Base-by-base conservation (phyloP, 2,329 filamentous ascomycete species). In the Sphaerulina vaccinii region DNA sequence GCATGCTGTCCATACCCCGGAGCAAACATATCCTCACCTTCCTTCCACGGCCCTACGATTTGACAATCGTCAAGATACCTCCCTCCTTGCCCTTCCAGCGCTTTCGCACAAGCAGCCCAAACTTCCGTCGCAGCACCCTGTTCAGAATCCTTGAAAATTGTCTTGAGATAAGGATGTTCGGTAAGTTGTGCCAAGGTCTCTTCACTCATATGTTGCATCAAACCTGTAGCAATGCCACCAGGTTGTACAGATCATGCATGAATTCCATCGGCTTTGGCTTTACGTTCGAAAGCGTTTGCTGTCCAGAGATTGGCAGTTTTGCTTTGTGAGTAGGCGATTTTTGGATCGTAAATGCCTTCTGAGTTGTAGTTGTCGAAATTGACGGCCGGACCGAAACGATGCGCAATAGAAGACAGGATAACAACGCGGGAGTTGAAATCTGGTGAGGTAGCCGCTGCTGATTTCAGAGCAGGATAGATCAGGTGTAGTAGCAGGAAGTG, bases 401-500 rank as follows among this genome's bases (percentile, higher is more conserved):
- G 79, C 1, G 59, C 75, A 1, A 68, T 58, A 1, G 73, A 76
- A 0, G 75, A 69, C 0, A 80, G 60, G 0, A 68, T 63, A 27
- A 82, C 70, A 2, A 81, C 73, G 2, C 79, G 70, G 0, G 75
- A 79, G n/a, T n/a, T n/a, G n/a, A n/a, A n/a, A n/a, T n/a, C n/a
- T 3, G 71, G 61, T 45, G 74, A 77, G 0, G 62, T 56, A 0
- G 72, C 62, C 0, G 70, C 73, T 0, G 70, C 58, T 3, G 70
- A 68, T 0, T 67, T 56, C 9, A 82, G 63, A 0, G 71, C 61
- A 0, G 76, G 5, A 16, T 74, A 74, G 18, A 83, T 67, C 1
- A 80, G 70, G 16, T 78, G 68, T 52, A 79, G 75, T 9, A 82
- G 70, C 0, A 81, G 70, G 65, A 82, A 82, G 55, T 81, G 77